Evolutionary conservation across 176 grass and related monocot genomes (phyloP), one percentile per base, ranked within the genome.

Genomic region (Juncus effusus): DNA sequence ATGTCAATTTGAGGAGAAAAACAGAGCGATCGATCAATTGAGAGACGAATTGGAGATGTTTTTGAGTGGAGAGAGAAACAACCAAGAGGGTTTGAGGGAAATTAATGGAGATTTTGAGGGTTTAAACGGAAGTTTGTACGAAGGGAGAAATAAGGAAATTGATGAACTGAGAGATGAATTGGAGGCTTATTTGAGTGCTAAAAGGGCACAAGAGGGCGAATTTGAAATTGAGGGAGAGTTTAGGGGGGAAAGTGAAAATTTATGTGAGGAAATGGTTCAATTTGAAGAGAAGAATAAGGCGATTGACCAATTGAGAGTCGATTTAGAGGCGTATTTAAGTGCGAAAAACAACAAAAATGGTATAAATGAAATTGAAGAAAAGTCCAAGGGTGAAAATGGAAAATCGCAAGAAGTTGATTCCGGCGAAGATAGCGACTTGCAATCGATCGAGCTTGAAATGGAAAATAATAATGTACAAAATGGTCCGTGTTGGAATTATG

Each of bases 1-100:
- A 74, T 39, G 85, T 41, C 88, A 97, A 54, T 92, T 92, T 53
- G 93, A 97, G 76, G 93, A 97, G 72, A 92, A 92, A 72, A 84
- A 89, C 78, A 83, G 76, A 53, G 85, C 67, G 2, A 73, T 97
- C 5, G 85, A 97, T 54, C 77, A 77, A 41, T 77, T 97, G 15
- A 86, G 80, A 16, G 59, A 55, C 2, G 85, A 97, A 65, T 83
- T 97, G 38, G 72, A 92, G 75, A 67, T 73, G 5, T 89, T 85
- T 58, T 16, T 94, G 36, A 54, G 65, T 36, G 60, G 56, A 59
- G 80, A 60, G 47, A 59, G 62, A 36, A 53, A 63, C 0, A 53
- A 63, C 0, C 42, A 16, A 1, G 81, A 71, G 12, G 58, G 10
- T 11, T 3, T 2, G 38, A 39, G 51, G 38, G 73, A 74, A 74